These are phyloP conservation scores for Acanthamoeba castellanii DNA, from an alignment of 208 protist species.

Conservation along the genomic window DNA sequence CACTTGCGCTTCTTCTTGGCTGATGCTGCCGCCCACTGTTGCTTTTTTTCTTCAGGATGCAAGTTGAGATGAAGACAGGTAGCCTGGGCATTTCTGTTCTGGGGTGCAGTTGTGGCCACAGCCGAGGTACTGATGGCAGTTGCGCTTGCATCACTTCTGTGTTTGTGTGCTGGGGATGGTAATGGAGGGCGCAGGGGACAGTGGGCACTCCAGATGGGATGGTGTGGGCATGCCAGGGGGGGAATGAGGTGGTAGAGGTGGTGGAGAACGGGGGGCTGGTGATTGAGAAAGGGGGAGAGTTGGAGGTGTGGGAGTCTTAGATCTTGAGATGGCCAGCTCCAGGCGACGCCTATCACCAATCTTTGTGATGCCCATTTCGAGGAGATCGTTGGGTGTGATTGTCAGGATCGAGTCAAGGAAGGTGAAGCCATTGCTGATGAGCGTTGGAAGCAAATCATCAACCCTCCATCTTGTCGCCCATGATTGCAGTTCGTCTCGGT, in stretches of 20 bases:
- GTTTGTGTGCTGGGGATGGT: neutral
- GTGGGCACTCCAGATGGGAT: neutral
- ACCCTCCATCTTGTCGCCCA: too few relatives aligned
- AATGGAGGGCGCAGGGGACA: neutral
- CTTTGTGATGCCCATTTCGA: constrained; percentile 3
- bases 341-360: neutral
- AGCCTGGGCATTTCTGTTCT: neutral
- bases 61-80: neutral
- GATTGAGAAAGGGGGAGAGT: constrained; percentile 7
- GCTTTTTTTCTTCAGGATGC: constrained; percentile 26
- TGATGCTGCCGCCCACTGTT: neutral
- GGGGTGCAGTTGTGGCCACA: neutral
- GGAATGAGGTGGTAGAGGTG: neutral
- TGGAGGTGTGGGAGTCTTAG: too few relatives aligned
- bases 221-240: neutral
- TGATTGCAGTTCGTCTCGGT: too few relatives aligned
- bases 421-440: too few relatives aligned
- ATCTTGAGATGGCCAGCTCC: neutral
- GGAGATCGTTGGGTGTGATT: neutral
- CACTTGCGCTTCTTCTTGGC: neutral
- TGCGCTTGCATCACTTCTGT: neutral
- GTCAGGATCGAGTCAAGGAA: too few relatives aligned
- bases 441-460: too few relatives aligned
- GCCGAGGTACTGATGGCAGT: neutral
- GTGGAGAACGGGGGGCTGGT: too few relatives aligned